Percentiles rank a stretch among this genome's conserved stretches.
Evolutionary conservation across 164 flowering plant genomes (phyloP).

Genomic region (Cinnamomum micranthum): DNA sequence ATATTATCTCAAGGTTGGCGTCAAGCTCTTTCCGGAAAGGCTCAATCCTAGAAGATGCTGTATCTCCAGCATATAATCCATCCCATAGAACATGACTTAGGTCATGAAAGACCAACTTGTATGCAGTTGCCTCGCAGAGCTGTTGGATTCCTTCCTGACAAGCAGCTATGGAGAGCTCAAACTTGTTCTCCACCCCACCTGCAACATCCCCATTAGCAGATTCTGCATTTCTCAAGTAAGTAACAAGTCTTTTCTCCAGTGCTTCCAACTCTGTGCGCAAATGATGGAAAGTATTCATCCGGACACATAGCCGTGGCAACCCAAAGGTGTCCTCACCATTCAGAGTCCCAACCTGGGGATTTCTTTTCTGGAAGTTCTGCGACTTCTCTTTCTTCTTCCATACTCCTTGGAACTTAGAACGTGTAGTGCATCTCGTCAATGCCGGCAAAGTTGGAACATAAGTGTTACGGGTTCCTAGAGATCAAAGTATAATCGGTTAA

Average conservation of each 20-base stretch:
- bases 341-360: constrained; percentile 52
- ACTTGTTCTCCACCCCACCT: constrained; percentile 37
- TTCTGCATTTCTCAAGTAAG: constrained; percentile 39
- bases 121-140: constrained; percentile 71
- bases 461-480: constrained; percentile 68
- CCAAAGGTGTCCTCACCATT: constrained; percentile 46
- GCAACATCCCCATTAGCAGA: constrained; percentile 33
- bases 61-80: constrained; percentile 67
- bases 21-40: constrained; percentile 71
- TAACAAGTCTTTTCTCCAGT: constrained; percentile 44
- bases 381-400: constrained; percentile 84
- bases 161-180: constrained; percentile 58
- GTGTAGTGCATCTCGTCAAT: constrained; percentile 78
- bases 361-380: constrained; percentile 38
- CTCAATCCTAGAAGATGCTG: constrained; percentile 60
- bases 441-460: constrained; percentile 88
- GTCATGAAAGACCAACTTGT: constrained; percentile 65
- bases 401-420: constrained; percentile 62
- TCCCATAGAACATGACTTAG: constrained; percentile 71
- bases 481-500: constrained; percentile 9
- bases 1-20: constrained; percentile 45
- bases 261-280: constrained; percentile 56
- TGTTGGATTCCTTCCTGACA: constrained; percentile 74
- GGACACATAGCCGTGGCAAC: constrained; percentile 67
- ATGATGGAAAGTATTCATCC: constrained; percentile 73